Percentiles rank a stretch among this genome's conserved stretches.
Evolutionary conservation across 2,329 filamentous ascomycete species (phyloP).

Genomic region (Nemania bipapillata): DNA sequence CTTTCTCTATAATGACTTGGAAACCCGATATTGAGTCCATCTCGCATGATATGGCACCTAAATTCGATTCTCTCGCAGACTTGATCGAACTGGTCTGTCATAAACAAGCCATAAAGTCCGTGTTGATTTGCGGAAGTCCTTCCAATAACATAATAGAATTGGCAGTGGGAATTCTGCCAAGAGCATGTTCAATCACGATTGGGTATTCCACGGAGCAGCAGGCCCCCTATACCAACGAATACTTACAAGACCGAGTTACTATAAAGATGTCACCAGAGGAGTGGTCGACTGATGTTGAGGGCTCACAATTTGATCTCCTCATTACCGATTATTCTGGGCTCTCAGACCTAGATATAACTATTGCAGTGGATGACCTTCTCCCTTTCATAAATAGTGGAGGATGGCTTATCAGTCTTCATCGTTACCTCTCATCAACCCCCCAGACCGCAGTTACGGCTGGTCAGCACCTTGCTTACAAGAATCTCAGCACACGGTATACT

Average conservation of each 20-base stretch:
- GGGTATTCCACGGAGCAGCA: slow-evolving; percentile 21
- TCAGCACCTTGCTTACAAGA: slow-evolving; percentile 31
- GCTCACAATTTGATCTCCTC: slow-evolving; percentile 29
- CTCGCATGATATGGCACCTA: not conserved
- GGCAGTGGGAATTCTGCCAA: slow-evolving; percentile 14
- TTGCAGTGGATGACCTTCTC: slow-evolving; percentile 11
- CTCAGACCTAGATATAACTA: not conserved
- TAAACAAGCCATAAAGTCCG: slow-evolving; percentile 25
- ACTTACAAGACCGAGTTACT: slow-evolving; percentile 22
- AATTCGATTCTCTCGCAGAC: slow-evolving; percentile 1
- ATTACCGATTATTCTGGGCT: slow-evolving; percentile 27
- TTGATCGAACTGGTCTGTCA: slow-evolving; percentile 34
- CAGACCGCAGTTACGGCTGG: slow-evolving; percentile 19
- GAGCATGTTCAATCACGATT: slow-evolving; percentile 26
- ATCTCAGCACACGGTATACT: not conserved
- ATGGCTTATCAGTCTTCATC: slow-evolving; percentile 37
- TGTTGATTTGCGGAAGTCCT: slow-evolving; percentile 27
- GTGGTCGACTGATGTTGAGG: slow-evolving; percentile 19
- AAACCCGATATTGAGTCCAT: slow-evolving; percentile 20
- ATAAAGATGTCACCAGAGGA: slow-evolving; percentile 18
- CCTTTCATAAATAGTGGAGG: slow-evolving; percentile 28
- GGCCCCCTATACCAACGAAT: slow-evolving; percentile 9
- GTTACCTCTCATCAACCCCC: slow-evolving; percentile 26
- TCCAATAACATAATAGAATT: slow-evolving; percentile 5
- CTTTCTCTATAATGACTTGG: slow-evolving; percentile 39